Percentiles rank a stretch among this genome's conserved stretches.
Conservation (phyloP, 2,329 filamentous ascomycete species). For the Huntiella decipiens region DNA sequence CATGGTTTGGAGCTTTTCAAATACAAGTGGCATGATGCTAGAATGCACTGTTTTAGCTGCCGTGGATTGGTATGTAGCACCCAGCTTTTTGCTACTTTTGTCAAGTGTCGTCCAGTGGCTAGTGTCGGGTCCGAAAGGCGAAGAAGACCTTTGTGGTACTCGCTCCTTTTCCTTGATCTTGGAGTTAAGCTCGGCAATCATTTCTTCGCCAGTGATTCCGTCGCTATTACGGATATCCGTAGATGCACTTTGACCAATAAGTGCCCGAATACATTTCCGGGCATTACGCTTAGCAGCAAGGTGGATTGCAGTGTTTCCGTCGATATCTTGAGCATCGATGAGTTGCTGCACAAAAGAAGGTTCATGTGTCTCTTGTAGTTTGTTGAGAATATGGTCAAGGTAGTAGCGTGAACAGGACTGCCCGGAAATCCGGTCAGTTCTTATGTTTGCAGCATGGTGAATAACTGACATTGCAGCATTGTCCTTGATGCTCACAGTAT, state of each 20-base stretch:
- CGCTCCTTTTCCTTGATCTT: slow-evolving; percentile 41
- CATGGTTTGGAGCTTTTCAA: slow-evolving; percentile 54
- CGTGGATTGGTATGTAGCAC: slow-evolving; percentile 34
- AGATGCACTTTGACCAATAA: slow-evolving; percentile 61
- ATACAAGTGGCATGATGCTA: slow-evolving; percentile 48
- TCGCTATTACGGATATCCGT: slow-evolving; percentile 68
- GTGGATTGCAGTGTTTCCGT: slow-evolving; percentile 72
- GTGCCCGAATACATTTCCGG: slow-evolving; percentile 68
- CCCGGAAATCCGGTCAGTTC: slow-evolving; percentile 60
- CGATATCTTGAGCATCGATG: slow-evolving; percentile 63
- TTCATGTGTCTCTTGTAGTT: slow-evolving; percentile 59
- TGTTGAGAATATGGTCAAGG: slow-evolving; percentile 75
- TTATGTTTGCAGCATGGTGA: slow-evolving; percentile 82
- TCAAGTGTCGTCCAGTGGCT: slow-evolving; percentile 20
- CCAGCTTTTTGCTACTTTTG: slow-evolving; percentile 21
- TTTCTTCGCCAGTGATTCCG: slow-evolving; percentile 65
- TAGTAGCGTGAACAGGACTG: slow-evolving; percentile 86
- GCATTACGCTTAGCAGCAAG: slow-evolving; percentile 64
- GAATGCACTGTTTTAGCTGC: slow-evolving; percentile 51
- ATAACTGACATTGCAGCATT: slow-evolving; percentile 73
- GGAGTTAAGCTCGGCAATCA: slow-evolving; percentile 60
- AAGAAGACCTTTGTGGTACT: slow-evolving; percentile 57
- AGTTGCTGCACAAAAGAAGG: slow-evolving; percentile 59
- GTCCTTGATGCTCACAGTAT: slow-evolving; percentile 64
- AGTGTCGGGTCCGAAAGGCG: slow-evolving; percentile 43